Conservation (phyloP, 2,329 filamentous ascomycete genomes). For the Colletotrichum aenigma region DNA sequence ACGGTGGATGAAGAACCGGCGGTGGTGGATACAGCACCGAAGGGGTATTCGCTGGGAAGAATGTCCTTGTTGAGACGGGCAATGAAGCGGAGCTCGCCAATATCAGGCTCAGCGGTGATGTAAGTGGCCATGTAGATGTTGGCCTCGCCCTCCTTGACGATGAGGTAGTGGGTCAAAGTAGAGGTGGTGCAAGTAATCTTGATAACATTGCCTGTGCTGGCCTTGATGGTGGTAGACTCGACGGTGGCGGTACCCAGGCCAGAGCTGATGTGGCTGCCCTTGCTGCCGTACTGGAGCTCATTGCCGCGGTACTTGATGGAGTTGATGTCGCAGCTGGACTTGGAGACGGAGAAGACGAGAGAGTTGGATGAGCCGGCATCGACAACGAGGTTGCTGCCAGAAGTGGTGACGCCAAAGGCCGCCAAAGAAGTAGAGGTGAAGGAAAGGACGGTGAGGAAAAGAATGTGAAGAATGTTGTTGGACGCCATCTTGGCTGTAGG, state of each 20-base stretch:
- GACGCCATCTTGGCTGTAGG: constrained; percentile 5
- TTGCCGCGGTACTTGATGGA: constrained; percentile 64
- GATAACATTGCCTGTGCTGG: constrained; percentile 47
- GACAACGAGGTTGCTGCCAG: constrained; percentile 45
- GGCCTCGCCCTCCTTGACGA: constrained; percentile 63
- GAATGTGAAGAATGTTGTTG: constrained; percentile 8
- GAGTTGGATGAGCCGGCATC: constrained; percentile 53
- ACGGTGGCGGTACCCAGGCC: constrained; percentile 65
- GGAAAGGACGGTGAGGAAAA: constrained; percentile 27
- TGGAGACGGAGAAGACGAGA: constrained; percentile 54
- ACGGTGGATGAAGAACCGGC: constrained; percentile 52
- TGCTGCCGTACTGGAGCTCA: constrained; percentile 60
- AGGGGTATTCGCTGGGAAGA: constrained; percentile 57
- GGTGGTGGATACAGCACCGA: constrained; percentile 60
- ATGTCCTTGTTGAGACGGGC: constrained; percentile 58
- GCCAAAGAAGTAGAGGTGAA: constrained; percentile 34
- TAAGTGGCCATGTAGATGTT: constrained; percentile 67
- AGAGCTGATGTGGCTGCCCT: constrained; percentile 61
- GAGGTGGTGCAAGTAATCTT: constrained; percentile 65
- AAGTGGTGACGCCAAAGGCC: constrained; percentile 46
- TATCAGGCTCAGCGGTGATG: constrained; percentile 58
- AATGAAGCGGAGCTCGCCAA: constrained; percentile 69
- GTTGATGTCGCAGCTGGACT: constrained; percentile 65
- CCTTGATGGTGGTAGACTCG: constrained; percentile 43
- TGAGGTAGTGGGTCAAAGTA: constrained; percentile 68